Base-by-base conservation (phyloP, 345 rosid genomes). In the Excoecaria cochinchinensis region DNA sequence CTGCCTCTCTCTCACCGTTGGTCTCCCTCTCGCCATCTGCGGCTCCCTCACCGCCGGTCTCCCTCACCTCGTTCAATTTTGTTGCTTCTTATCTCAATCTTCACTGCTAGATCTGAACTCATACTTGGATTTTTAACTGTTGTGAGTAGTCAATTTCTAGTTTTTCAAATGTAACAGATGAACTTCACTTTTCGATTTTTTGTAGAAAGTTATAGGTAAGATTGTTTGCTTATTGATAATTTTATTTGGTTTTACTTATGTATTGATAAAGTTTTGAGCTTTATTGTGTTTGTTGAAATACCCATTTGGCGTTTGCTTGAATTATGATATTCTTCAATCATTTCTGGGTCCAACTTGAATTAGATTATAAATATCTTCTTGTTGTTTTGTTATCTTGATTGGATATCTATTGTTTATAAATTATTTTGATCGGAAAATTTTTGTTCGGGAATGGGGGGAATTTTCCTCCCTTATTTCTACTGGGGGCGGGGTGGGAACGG, bases 161-260 rank as follows among this genome's bases (percentile, higher is more conserved):
- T n/a, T n/a, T n/a, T n/a, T n/a, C n/a, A n/a, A n/a, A n/a, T n/a
- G n/a, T n/a, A n/a, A n/a, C n/a, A n/a, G n/a, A n/a, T n/a, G n/a
- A n/a, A n/a, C n/a, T 46, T 60, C 68, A 25, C 36, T 73, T 63
- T n/a, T 73, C 36, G 79, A 55, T 79, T 74, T 55, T 79, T 74
- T 73, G 74, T 59, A 75, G 73, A 77, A 65, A 62, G 71, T 56
- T 80, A 25, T 76, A 69, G 85, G 89, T 82, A 72, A 79, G 81
- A 78, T 78, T 53, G 48, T 68, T 10, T 67, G n/a, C 55, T 74
- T 74, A 69, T 72, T 56, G 39, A 60, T 74, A 10, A 8, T 39
- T 79, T 51, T 68, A 52, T 60, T 19, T n/a, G 66, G 19, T 52
- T 79, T 82, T 73, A 44, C 44, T 4, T 56, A 69, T 50, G 12